Conservation (phyloP, 2,329 filamentous ascomycete genomes). For the Coleophoma eucalyptorum region DNA sequence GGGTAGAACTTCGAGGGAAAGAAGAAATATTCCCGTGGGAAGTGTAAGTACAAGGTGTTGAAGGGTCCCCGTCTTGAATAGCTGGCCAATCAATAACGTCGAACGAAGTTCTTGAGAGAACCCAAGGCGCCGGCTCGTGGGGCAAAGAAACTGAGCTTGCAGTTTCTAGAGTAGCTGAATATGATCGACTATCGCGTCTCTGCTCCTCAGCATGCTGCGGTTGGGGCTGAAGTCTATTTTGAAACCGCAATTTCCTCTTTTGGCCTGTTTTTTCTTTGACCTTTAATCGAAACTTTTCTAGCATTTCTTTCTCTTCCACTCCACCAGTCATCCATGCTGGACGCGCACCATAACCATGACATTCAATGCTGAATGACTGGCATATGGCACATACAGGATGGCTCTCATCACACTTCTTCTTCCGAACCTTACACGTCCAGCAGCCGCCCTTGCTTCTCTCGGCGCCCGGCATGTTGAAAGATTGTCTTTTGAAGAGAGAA, state of each 20-base stretch:
- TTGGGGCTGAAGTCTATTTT: neutral
- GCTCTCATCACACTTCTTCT: constrained; percentile 63
- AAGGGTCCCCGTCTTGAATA: neutral
- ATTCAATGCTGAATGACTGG: constrained; percentile 52
- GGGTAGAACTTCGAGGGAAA: too few relatives aligned
- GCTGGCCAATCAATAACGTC: neutral
- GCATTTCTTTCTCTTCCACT: neutral
- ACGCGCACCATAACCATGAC: constrained; percentile 41
- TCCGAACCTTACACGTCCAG: constrained; percentile 59
- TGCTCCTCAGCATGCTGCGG: neutral
- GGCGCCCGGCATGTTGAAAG: neutral
- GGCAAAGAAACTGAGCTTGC: neutral
- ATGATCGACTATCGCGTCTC: neutral
- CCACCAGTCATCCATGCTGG: constrained; percentile 8
- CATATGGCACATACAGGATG: constrained; percentile 56
- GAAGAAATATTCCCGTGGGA: too few relatives aligned
- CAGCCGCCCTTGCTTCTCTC: constrained; percentile 36
- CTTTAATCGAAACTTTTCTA: neutral
- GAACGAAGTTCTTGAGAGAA: neutral
- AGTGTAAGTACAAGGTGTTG: neutral
- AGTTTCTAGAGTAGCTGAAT: neutral
- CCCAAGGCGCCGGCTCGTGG: neutral
- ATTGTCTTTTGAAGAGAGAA: neutral
- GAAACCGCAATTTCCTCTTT: neutral
- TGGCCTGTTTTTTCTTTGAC: neutral